Conservation (phyloP, 2,329 filamentous ascomycete species). For the Sarocladiaceae sp. region DNA sequence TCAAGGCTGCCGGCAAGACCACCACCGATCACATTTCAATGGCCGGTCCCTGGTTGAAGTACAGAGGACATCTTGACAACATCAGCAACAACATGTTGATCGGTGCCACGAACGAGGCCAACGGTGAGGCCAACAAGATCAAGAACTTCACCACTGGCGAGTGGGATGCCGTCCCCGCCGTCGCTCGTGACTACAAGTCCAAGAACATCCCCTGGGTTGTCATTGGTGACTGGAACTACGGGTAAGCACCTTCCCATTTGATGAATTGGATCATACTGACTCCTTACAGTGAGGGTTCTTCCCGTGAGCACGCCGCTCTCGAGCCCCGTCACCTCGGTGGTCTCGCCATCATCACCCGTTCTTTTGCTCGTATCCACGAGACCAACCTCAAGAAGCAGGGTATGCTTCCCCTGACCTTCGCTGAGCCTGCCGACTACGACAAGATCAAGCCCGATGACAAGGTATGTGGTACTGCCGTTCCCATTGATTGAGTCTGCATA, state of each 20-base stretch:
- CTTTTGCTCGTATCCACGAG: constrained; percentile 99
- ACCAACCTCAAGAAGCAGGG: constrained; percentile 99
- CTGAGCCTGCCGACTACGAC: constrained; percentile 94
- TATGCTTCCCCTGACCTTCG: constrained; percentile 97
- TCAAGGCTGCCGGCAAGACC: constrained; percentile 95
- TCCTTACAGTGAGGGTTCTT: constrained; percentile 86
- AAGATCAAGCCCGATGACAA: constrained; percentile 92
- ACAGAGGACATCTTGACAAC: constrained; percentile 98
- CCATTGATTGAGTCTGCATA: not conserved
- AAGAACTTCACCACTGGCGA: constrained; percentile 84
- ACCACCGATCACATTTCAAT: constrained; percentile 97
- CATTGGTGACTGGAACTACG: constrained; percentile 89
- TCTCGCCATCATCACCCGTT: constrained; percentile 92
- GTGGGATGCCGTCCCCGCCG: constrained; percentile 84
- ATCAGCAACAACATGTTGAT: constrained; percentile 99
- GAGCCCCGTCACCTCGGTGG: constrained; percentile 97
- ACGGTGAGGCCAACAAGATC: constrained; percentile 96
- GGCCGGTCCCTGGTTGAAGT: constrained; percentile 97
- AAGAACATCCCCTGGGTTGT: constrained; percentile 97
- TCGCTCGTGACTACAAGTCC: constrained; percentile 97
- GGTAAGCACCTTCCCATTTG: not conserved
- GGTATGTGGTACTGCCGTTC: constrained; percentile 33
- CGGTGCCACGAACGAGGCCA: constrained; percentile 92
- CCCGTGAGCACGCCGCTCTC: constrained; percentile 96
- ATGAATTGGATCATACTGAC: not conserved